Evolutionary conservation across 768 basidiomycete genomes (phyloP), one percentile per base, ranked within the genome.

Genomic region (Mycena galericulata): DNA sequence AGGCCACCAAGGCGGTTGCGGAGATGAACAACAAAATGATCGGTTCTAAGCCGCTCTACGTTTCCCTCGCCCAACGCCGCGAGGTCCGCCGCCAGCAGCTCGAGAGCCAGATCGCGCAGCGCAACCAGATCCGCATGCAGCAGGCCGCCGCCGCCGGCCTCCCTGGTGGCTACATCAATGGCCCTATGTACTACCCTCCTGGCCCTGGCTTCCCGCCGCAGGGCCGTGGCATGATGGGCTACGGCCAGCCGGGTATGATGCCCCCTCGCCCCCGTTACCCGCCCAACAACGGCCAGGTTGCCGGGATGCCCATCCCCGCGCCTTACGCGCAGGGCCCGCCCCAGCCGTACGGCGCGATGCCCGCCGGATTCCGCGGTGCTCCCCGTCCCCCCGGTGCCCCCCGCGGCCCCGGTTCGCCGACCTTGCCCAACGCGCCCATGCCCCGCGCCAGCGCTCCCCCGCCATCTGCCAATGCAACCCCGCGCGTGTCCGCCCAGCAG

Each of bases 1-100:
- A 99, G 83, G 97, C 98, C 26, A 98, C 96, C 77, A 99, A 99
- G 86, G 98, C 98, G 68, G 96, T 99, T 67, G 94, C 96, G 62
- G 98, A 99, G 86, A 98, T 99, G 96, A 99, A 99, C 89, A 98
- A 98, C 89, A 97, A 97, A 86, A 99, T 99, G 92, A 95, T 99
- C 76, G 97, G 97, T 69, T 89, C 92, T 73, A 99, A 99, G 85
- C 98, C 98, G 59, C 90, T 99, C 75, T 99, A 99, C 78, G 98
- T 99, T 78, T 97, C 97, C 45, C 91, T 99, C 73, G 98, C 98
- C 73, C 98, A 99, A 80, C 95, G 97, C 73, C 96, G 96, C 70
- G 98, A 99, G 77, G 94, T 98, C 76, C 94, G 98, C 79, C 90
- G 97, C 77, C 97, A 99, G 81, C 97, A 99, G 80, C 89, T 99